Percentiles rank a stretch among this genome's conserved stretches.
Conservation (phyloP, 2,329 filamentous ascomycete species). For the Pestalotiopsis fici region DNA sequence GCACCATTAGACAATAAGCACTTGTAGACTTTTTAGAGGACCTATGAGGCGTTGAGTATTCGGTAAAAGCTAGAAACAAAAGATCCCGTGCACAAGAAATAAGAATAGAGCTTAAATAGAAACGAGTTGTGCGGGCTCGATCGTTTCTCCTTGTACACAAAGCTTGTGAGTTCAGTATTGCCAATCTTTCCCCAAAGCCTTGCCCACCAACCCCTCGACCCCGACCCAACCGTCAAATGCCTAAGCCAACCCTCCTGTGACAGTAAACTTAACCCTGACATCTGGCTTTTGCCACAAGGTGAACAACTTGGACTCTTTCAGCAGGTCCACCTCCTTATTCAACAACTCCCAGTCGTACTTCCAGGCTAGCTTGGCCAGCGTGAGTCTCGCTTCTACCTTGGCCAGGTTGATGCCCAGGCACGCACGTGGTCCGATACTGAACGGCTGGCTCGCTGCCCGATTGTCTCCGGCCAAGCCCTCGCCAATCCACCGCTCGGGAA, state of each 20-base stretch:
- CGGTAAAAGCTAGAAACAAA: too few relatives aligned
- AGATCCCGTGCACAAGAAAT: too few relatives aligned
- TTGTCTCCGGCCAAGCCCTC: constrained; percentile 2
- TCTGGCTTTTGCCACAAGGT: constrained; percentile 25
- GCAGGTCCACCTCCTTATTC: constrained; percentile 22
- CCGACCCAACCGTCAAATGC: neutral
- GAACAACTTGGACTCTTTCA: constrained; percentile 18
- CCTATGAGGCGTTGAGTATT: too few relatives aligned
- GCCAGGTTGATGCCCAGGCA: constrained; percentile 26
- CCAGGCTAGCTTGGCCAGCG: constrained; percentile 36
- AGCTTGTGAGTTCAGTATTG: too few relatives aligned
- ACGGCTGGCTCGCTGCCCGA: constrained; percentile 15
- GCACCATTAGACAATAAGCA: too few relatives aligned
- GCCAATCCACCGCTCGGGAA: constrained; percentile 14
- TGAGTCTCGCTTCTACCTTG: constrained; percentile 35
- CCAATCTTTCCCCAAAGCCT: too few relatives aligned
- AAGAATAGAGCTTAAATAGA: too few relatives aligned
- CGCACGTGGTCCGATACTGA: constrained; percentile 19
- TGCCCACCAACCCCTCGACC: neutral
- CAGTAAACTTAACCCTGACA: constrained; percentile 1
- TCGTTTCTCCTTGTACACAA: too few relatives aligned
- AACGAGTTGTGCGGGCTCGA: too few relatives aligned
- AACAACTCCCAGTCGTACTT: constrained; percentile 35
- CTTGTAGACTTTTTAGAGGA: too few relatives aligned
- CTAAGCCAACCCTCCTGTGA: neutral